Base-by-base conservation (phyloP, 2,329 filamentous ascomycete genomes). In the Cladosporium cucumerinum region DNA sequence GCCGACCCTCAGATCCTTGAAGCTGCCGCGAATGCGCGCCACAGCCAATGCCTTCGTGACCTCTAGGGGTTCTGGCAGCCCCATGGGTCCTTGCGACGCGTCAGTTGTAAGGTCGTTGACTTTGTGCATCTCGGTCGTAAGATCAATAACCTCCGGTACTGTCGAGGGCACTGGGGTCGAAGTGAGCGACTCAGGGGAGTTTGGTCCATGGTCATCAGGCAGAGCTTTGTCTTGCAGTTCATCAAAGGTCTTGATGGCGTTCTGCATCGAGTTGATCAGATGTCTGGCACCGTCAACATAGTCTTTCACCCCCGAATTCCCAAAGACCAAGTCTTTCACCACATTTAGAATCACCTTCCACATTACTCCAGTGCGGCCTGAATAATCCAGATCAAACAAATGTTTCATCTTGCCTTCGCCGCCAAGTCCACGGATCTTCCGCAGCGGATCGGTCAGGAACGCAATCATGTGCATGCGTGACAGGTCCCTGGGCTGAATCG, bases 381-480 rank as follows among this genome's bases (percentile, higher is more conserved):
- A 7, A 16, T 54, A 61, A 1, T 18, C 18, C 1, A 61, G 12
- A 5, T 14, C 32, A 25, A 52, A n/a, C n/a, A n/a, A 23, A 2
- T 6, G 18, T 0, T 26, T 48, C 18, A 8, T 23, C 21, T 36
- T 32, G 5, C 30, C 32, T 16, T 23, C 48, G 14, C 23, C 18
- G 7, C 48, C 25, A 18, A 61, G 18, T 11, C n/a, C 34, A 3
- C 59, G 30, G 12, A 61, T 54, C 28, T 21, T 54, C 2, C 32
- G 30, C 16, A 61, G n/a, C 2, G 59, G 48, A 39, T 54, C 59
- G 5, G 48, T 52, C 30, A 61, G 23, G 16, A 61, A 61, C 16
- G 48, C 59, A 8, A 32, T 54, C 59, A 61, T 52, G 23, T 61
- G 59, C 46, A 51, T 51, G 21, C 59, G 48, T 6, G 48, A 61